These are phyloP conservation scores for Leishmania tarentolae DNA, from an alignment of 208 protist genomes.

Conservation along the genomic window DNA sequence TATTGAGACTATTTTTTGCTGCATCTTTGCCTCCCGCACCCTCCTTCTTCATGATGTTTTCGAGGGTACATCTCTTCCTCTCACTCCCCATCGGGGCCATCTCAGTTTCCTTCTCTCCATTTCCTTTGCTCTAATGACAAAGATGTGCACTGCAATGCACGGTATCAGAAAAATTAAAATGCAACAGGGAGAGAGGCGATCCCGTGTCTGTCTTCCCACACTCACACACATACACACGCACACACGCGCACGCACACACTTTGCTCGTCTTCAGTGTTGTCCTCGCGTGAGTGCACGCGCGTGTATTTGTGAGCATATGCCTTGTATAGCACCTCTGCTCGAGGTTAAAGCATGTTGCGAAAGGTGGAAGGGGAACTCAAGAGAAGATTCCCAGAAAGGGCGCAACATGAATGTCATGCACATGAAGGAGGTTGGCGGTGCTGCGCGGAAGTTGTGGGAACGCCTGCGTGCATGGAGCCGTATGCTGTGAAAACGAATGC, in stretches of 20 bases:
- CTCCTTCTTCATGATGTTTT: background rate
- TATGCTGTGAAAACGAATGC: background rate
- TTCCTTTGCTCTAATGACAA: background rate
- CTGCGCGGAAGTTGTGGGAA: background rate
- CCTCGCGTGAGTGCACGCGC: background rate
- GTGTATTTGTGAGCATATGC: background rate
- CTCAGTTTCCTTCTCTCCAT: background rate
- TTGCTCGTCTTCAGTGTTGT: background rate
- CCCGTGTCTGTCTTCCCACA: background rate
- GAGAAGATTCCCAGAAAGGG: background rate
- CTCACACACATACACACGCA: background rate
- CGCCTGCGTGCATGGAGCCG: background rate
- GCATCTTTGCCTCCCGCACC: background rate
- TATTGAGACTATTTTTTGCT: background rate
- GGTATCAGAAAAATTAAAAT: background rate
- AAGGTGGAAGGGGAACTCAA: background rate
- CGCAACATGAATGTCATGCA: background rate
- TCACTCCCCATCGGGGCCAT: background rate
- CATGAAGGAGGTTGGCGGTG: background rate
- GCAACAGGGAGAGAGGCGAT: background rate
- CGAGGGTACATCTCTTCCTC: background rate
- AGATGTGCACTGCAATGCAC: background rate
- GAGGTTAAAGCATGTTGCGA: background rate
- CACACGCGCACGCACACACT: background rate
- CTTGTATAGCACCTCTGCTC: background rate